Conservation (phyloP, 495 filamentous ascomycete species). For the Aspergillus mulundensis region DNA sequence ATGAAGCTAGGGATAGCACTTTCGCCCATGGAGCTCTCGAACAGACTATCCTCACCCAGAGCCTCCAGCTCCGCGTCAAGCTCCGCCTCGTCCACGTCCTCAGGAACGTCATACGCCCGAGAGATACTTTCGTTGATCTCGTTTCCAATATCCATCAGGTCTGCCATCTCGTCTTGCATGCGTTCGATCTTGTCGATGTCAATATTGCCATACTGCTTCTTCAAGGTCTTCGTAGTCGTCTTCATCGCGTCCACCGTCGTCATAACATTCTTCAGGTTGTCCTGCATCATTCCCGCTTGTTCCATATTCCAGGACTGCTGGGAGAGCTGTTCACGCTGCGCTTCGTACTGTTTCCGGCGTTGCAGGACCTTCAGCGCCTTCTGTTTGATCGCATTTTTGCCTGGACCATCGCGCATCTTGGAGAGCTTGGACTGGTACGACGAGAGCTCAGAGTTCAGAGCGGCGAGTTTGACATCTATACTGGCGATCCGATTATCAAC, state of each 20-base stretch:
- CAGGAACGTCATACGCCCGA: slow-evolving; percentile 89
- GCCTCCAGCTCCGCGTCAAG: slow-evolving; percentile 95
- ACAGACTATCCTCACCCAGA: slow-evolving; percentile 83
- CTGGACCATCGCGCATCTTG: slow-evolving; percentile 96
- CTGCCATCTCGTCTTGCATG: slow-evolving; percentile 98
- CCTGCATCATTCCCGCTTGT: slow-evolving; percentile 97
- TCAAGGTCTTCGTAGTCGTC: slow-evolving; percentile 86
- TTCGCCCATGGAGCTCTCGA: slow-evolving; percentile 56
- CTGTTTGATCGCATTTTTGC: slow-evolving; percentile 86
- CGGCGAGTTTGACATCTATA: slow-evolving; percentile 92
- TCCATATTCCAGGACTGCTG: slow-evolving; percentile 99
- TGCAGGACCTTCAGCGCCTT: slow-evolving; percentile 95
- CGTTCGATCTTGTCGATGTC: slow-evolving; percentile 96
- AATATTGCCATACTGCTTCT: slow-evolving; percentile 95
- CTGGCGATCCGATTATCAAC: slow-evolving; percentile 79
- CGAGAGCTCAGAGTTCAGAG: slow-evolving; percentile 84
- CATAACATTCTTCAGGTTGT: slow-evolving; percentile 98
- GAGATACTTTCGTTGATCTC: slow-evolving; percentile 97
- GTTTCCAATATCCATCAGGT: slow-evolving; percentile 95
- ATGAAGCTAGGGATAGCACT: slow-evolving; percentile 78
- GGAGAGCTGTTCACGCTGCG: slow-evolving; percentile 90
- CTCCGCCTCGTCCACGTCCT: slow-evolving; percentile 97
- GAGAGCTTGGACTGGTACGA: slow-evolving; percentile 82
- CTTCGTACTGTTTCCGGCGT: slow-evolving; percentile 93
- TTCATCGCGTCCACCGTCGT: slow-evolving; percentile 97